Base-by-base conservation (phyloP, 1,284 basidiomycete species). In the Leccinum angustisporum region DNA sequence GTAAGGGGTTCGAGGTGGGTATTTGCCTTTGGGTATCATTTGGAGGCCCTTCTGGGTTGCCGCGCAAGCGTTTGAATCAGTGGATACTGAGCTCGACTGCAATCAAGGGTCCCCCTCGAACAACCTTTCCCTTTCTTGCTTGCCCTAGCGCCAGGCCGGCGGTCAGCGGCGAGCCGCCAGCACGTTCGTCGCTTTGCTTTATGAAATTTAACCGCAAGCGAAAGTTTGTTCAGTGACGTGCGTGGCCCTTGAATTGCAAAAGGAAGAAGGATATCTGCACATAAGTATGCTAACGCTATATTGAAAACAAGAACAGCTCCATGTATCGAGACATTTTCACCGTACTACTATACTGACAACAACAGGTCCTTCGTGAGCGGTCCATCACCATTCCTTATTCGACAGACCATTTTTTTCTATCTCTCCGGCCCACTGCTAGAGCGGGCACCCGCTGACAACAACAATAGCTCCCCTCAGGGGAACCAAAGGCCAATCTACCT, bases 371-470 rank as follows among this genome's bases (percentile, higher is more conserved):
- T 73, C 60, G 59, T 62, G 61, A 68, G 61, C 63, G 59, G 66
- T 72, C 67, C 67, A 64, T 70, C 61, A 64, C 61, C 66, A 72
- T 63, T 60, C 54, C 61, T 63, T 59, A 58, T 60, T 65, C 57
- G 65, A 55, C 62, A 63, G 55, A 54, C 69, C 63, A 36, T 55
- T 55, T 67, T 59, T 59, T 60, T 59, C 61, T 51, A 27, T 25
- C 25, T 25, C 25, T 74, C 73, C 73, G 63, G 71, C 71, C 72
- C 72, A 60, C 72, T 72, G 43, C 70, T 69, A 60, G 74, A 66
- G 71, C 57, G 65, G 71, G 71, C 65, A 71, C 72, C 72, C 71
- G 60, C 21, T 40, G 48, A 59, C 58, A 61, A 61, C 65, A 57
- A 68, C 43, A 46, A 51, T 58, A 60, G 60, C 60, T 68, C 67